Base-by-base conservation (phyloP, 2,329 filamentous ascomycete genomes). In the Drechslerella stenobrocha region DNA sequence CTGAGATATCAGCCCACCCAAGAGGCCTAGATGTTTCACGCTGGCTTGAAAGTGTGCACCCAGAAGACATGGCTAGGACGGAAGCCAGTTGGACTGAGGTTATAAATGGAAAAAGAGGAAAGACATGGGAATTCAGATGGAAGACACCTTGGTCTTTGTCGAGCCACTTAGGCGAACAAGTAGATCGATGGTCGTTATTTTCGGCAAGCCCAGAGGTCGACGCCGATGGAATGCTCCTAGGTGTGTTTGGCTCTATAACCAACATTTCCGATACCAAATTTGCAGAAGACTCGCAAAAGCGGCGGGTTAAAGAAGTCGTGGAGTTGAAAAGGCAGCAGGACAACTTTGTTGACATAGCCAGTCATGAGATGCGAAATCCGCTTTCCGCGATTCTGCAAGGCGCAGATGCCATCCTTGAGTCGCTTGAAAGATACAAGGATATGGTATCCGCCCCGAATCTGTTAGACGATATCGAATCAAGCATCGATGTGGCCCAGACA, bases 401-500 rank as follows among this genome's bases (percentile, higher is more conserved):
- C 73, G 86, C 86, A 2, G 88, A 90, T 71, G 87, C 90, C 74
- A 88, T 90, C 55, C 76, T 73, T 2, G 58, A 52, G 1, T 57
- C 63, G 2, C 47, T 73, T 11, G 69, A 69, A 26, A 51, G 45
- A 22, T 64, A 71, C 24, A 52, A 65, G 47, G 37, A 59, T 7
- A 60, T 61, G 6, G 57, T 50, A 48, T 52, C 56, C 0, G 58
- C 42, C 13, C 60, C 34, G 23, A 56, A 48, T 6, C 28, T 66
- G 40, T 37, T 48, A 1, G 52, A 71, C 9, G 70, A 72, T 26
- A 69, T 71, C 11, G 72, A 73, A 18, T 79, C 78, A 67, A 80
- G 77, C 64, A 80, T 89, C n/a, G 88, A 91, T 74, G 87, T 88
- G 3, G 86, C 88, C n/a, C 87, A 89, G 72, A 91, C 88, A 1